Percentiles rank a stretch among this genome's conserved stretches.
Conservation (phyloP, 441 rosid genomes). For the Manihot esculenta region DNA sequence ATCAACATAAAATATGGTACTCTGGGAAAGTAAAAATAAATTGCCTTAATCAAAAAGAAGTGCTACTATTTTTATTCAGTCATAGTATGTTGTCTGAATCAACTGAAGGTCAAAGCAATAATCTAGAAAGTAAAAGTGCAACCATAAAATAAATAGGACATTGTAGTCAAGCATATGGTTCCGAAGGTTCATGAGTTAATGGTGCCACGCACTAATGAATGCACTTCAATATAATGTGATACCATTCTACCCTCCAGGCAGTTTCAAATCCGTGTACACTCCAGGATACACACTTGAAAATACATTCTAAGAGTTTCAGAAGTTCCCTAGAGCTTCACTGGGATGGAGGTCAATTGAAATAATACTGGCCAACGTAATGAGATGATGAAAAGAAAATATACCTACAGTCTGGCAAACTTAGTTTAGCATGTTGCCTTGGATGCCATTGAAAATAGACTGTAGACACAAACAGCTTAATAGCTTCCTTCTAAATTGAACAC, state of each 20-base stretch:
- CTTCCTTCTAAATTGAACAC: not conserved
- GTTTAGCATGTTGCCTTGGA: not conserved
- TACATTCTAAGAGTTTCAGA: not conserved
- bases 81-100: not conserved
- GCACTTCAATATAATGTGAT: not conserved
- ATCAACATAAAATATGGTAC: not conserved
- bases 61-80: not conserved
- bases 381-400: not conserved
- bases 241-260: not conserved
- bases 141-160: not conserved
- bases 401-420: not conserved
- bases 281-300: not conserved
- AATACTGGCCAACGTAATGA: not conserved
- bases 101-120: not conserved
- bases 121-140: not conserved
- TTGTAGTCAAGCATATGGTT: slow-evolving; percentile 6
- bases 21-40: not conserved
- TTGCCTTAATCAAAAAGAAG: not conserved
- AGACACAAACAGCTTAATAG: not conserved
- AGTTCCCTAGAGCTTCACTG: not conserved
- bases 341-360: not conserved
- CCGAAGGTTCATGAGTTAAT: not conserved
- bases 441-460: not conserved
- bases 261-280: not conserved
- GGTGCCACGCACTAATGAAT: not conserved